phyloP scores from a whole-genome alignment of 768 basidiomycete species.

The Kwoniella sp. region DNA sequence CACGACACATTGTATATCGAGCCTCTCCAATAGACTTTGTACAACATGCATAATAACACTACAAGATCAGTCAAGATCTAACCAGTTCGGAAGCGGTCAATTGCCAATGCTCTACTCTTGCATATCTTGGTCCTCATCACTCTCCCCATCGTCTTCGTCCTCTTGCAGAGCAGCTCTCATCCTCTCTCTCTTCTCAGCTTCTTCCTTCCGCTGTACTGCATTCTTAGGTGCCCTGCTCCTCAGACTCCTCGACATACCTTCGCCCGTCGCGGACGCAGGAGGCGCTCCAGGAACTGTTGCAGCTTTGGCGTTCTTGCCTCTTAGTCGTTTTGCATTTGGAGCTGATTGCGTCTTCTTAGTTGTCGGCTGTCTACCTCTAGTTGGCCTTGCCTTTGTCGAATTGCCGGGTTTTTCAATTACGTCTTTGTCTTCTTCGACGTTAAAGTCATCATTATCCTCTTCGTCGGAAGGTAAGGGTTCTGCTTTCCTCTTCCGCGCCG shows the following conservation, averaged over 20 bases:
- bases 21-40: too few relatives aligned
- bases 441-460: slow-evolving; percentile 1
- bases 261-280: not conserved
- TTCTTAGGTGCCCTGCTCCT: slow-evolving; percentile 21
- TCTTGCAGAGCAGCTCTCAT: slow-evolving; percentile 20
- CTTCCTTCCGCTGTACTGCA: slow-evolving; percentile 12
- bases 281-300: not conserved
- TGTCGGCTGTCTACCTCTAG: not conserved
- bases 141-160: slow-evolving; percentile 1
- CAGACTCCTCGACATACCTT: slow-evolving; percentile 15
- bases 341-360: not conserved
- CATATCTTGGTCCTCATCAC: slow-evolving; percentile 17
- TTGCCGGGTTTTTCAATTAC: not conserved
- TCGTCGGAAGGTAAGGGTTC: slow-evolving; percentile 6
- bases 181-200: slow-evolving; percentile 16
- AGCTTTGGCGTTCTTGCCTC: too few relatives aligned
- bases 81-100: too few relatives aligned
- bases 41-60: too few relatives aligned
- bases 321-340: not conserved
- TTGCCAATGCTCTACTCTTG: not conserved
- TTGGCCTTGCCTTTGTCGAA: not conserved
- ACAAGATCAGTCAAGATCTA: too few relatives aligned
- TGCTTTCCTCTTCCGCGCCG: slow-evolving; percentile 14
- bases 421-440: not conserved
- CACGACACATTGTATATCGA: too few relatives aligned